Percentiles rank a stretch among this genome's conserved stretches.
Conservation (phyloP, 805 yeast genomes). For the Geotrichum ghanense region DNA sequence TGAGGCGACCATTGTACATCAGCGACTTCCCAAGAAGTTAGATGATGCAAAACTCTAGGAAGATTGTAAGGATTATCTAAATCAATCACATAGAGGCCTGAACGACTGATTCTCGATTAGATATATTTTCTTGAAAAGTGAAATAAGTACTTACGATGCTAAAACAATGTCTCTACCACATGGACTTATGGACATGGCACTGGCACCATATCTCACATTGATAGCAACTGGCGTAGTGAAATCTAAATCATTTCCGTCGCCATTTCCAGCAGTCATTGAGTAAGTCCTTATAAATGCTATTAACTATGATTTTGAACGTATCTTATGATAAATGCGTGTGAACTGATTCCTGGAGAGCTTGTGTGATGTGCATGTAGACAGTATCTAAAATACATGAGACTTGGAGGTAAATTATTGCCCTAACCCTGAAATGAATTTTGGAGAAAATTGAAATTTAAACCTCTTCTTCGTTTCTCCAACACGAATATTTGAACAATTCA, state of each 20-base stretch:
- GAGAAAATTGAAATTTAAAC: not conserved
- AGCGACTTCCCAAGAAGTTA: conserved; percentile 96
- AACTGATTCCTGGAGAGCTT: too few species aligned
- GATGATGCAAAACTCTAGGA: conserved; percentile 87
- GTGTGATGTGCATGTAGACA: too few species aligned
- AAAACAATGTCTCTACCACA: conserved; percentile 87
- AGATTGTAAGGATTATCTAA: conserved; percentile 91
- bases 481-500: too few species aligned
- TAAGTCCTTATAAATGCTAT: too few species aligned
- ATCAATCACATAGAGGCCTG: conserved; percentile 84
- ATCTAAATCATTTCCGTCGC: not conserved
- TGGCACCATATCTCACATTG: conserved; percentile 39
- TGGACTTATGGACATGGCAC: conserved; percentile 83
- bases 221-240: not conserved
- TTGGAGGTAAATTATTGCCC: too few species aligned
- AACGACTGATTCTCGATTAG: conserved; percentile 25
- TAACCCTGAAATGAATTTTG: not conserved
- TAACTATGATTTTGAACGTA: too few species aligned
- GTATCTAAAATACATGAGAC: too few species aligned
- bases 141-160: conserved; percentile 43
- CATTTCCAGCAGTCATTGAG: not conserved
- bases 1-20: conserved; percentile 99
- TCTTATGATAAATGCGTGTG: too few species aligned
- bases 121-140: not conserved
- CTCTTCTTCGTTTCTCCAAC: too few species aligned